Base-by-base conservation (phyloP, 1,284 basidiomycete genomes). In the Rhodotorula sp. region DNA sequence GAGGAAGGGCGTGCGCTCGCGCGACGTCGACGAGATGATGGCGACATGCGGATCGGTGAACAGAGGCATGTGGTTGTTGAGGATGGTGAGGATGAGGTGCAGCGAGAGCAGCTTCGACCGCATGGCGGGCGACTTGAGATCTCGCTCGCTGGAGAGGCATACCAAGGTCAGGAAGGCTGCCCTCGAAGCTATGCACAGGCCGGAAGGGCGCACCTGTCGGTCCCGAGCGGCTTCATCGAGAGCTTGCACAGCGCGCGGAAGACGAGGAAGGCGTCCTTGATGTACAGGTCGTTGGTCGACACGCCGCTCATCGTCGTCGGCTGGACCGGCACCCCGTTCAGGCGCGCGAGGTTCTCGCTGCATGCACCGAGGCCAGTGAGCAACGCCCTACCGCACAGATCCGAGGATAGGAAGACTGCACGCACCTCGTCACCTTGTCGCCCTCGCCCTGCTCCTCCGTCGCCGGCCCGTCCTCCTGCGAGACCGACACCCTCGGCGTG, bases 261-360 rank as follows among this genome's bases (percentile, higher is more conserved):
- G 34, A 98, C 93, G 73, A 98, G 86, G 84, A 97, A 98, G 0
- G 95, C 93, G 79, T 98, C 95, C 81, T 97, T 97, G 79, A 96
- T 87, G 81, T 94, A 72, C 61, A 84, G 69, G 65, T 81, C 72
- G 77, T 82, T 80, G 27, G 66, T 63, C 61, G 70, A 64, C 34
- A 74, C 52, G 19, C 54, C 42, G 25, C 44, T 27, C 12, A 41
- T 19, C 44, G 45, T 13, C 50, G 61, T 21, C 12, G 68, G 49
- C 25, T 14, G 12, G 50, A 54, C 23, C 25, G 57, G 50, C n/a
- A 50, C 56, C 21, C 70, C 70, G 46, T 72, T 72, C 17, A 72
- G 54, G 23, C 64, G 61, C 23, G 70, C 70, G 9, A 72, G 64
- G 56, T 72, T 72, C 25, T 68, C 70, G n/a, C 70, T 72, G 46